A percentile compares a stretch with the other conserved stretches of the same genome.
Evolutionary conservation across 768 basidiomycete species (phyloP).

Genomic region (Suillus tomentosus): DNA sequence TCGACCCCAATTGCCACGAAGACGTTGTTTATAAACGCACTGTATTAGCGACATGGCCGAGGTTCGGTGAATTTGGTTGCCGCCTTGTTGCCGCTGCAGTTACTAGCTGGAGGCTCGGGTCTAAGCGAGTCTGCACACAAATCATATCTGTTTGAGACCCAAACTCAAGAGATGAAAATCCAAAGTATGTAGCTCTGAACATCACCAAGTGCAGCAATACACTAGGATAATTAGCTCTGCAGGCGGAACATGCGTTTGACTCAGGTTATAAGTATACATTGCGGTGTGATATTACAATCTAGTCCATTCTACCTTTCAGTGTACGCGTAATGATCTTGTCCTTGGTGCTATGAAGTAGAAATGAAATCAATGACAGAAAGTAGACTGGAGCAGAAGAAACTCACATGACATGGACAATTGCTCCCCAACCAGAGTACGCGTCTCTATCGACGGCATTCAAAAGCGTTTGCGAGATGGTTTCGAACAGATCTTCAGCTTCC

Average conservation of each 20-base stretch:
- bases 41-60: neutral
- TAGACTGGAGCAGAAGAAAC: constrained; percentile 31
- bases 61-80: neutral
- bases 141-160: neutral
- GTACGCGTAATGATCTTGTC: constrained; percentile 81
- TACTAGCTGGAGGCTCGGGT: neutral
- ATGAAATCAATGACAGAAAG: constrained; percentile 16
- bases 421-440: constrained; percentile 97
- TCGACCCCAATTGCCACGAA: neutral
- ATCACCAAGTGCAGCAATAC: neutral
- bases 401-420: constrained; percentile 93
- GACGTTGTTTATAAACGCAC: neutral
- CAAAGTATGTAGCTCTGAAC: neutral
- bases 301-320: constrained; percentile 93
- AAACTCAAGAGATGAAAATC: neutral
- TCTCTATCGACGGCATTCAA: constrained; percentile 95
- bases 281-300: constrained; percentile 21
- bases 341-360: constrained; percentile 52
- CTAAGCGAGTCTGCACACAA: neutral
- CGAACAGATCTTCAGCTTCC: constrained; percentile 95
- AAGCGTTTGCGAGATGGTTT: constrained; percentile 96
- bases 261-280: neutral
- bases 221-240: neutral
- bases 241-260: neutral
- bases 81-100: neutral